phyloP scores from a whole-genome alignment of 2,329 filamentous ascomycete genomes.

The Coniochaeta sp. region DNA sequence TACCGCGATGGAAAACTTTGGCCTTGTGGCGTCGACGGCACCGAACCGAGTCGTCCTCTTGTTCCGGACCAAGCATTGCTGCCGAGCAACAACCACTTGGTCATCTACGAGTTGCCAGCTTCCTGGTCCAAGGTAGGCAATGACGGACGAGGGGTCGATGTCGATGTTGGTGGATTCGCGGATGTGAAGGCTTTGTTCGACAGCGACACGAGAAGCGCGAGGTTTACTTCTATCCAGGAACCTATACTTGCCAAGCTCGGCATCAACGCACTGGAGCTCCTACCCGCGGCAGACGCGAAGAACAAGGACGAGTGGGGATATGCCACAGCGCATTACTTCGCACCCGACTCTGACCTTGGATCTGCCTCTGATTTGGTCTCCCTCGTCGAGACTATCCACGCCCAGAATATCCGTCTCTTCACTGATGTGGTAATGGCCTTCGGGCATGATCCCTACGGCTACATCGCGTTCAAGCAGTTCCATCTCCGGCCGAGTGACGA shows the following conservation, averaged over 20 bases:
- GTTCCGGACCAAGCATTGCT: slow-evolving; percentile 3
- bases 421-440: slow-evolving; percentile 17
- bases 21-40: slow-evolving; percentile 13
- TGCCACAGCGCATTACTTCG: slow-evolving; percentile 16
- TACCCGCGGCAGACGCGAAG: slow-evolving; percentile 15
- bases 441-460: slow-evolving; percentile 14
- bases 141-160: slow-evolving; percentile 6
- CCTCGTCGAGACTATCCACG: slow-evolving; percentile 11
- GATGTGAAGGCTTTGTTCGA: slow-evolving; percentile 15
- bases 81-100: slow-evolving; percentile 15
- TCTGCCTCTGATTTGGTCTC: slow-evolving; percentile 9
- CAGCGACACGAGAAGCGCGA: neutral
- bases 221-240: slow-evolving; percentile 7
- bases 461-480: slow-evolving; percentile 11
- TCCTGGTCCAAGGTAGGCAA: slow-evolving; percentile 12
- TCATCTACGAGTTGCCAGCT: slow-evolving; percentile 17
- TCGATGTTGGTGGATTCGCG: slow-evolving; percentile 14
- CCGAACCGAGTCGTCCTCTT: slow-evolving; percentile 2
- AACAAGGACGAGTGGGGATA: slow-evolving; percentile 13
- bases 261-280: slow-evolving; percentile 16
- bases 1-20: slow-evolving; percentile 9
- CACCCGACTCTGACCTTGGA: slow-evolving; percentile 15
- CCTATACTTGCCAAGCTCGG: slow-evolving; percentile 15
- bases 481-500: slow-evolving; percentile 13
- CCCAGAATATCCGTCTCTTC: slow-evolving; percentile 10